Conservation (phyloP, 2,329 filamentous ascomycete genomes). For the Magnaporthiopsis rhizophila region DNA sequence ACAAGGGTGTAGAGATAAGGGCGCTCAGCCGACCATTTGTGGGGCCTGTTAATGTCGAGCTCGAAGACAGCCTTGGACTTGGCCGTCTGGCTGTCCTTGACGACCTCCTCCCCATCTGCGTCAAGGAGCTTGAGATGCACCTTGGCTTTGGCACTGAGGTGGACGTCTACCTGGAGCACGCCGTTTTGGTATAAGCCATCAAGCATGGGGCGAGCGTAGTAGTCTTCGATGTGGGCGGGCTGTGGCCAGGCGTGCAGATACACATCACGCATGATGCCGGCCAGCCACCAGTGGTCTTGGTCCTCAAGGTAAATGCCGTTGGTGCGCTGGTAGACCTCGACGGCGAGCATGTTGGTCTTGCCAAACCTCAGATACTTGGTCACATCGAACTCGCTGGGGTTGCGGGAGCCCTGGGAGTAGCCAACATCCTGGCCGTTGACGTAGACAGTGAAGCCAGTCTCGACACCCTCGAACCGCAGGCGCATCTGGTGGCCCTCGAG, state of each 20-base stretch:
- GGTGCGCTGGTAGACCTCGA: constrained; percentile 63
- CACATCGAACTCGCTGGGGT: constrained; percentile 65
- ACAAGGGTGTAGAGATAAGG: constrained; percentile 44
- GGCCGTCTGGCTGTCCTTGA: constrained; percentile 4
- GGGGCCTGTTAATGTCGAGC: constrained; percentile 32
- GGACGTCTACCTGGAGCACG: constrained; percentile 28
- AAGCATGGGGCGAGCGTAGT: constrained; percentile 37
- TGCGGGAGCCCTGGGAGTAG: constrained; percentile 63
- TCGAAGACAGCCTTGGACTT: constrained; percentile 15
- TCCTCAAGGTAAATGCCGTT: constrained; percentile 66
- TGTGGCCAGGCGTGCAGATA: constrained; percentile 52
- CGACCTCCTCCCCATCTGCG: constrained; percentile 6
- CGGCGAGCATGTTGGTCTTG: constrained; percentile 47
- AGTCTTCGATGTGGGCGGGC: constrained; percentile 21
- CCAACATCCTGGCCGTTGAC: constrained; percentile 60
- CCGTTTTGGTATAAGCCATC: constrained; percentile 38
- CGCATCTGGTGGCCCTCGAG: constrained; percentile 45
- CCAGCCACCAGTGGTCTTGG: constrained; percentile 63
- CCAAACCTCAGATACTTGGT: constrained; percentile 30
- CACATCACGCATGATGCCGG: constrained; percentile 62
- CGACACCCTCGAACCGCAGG: constrained; percentile 64
- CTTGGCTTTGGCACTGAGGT: constrained; percentile 21
- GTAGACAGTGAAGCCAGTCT: constrained; percentile 62
- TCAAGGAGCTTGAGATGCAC: constrained; percentile 9
- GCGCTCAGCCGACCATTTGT: constrained; percentile 55